A percentile compares a stretch with the other conserved stretches of the same genome.
Evolutionary conservation across 306 rosid species (phyloP).

Genomic region (Arachis stenosperma): DNA sequence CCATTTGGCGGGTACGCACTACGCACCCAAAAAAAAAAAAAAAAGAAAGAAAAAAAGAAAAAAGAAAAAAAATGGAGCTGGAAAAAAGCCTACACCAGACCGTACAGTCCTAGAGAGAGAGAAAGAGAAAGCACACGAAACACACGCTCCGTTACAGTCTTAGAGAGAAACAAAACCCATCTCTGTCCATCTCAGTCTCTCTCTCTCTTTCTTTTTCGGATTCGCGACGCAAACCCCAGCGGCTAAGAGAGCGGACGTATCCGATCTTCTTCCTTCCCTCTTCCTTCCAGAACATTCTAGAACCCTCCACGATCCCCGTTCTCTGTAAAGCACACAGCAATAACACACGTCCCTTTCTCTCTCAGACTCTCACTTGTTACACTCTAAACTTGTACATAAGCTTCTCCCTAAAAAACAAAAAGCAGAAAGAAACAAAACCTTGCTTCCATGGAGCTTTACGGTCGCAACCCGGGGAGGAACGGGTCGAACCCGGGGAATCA

Average conservation of each 20-base stretch:
- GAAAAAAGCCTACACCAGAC: conserved; percentile 44
- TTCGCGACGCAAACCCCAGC: conserved; percentile 27
- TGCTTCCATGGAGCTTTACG: conserved; percentile 67
- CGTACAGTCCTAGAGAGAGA: conserved; percentile 44
- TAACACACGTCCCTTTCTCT: background rate
- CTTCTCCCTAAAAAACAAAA: background rate
- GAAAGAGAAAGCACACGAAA: background rate
- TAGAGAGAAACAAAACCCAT: conserved; percentile 6
- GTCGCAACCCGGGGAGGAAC: conserved; percentile 58
- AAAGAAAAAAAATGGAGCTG: background rate
- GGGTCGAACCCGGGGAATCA: conserved; percentile 61
- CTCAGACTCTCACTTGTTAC: background rate
- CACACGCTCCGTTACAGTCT: conserved; percentile 42
- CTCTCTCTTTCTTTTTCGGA: conserved; percentile 28
- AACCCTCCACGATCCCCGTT: conserved; percentile 34
- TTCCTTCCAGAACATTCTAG: conserved; percentile 44
- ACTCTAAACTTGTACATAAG: conserved; percentile 38
- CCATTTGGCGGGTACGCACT: conserved; percentile 54
- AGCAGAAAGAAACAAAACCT: background rate
- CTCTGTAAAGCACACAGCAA: conserved; percentile 7
- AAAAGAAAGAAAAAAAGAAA: background rate
- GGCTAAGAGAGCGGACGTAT: conserved; percentile 40
- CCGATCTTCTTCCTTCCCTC: conserved; percentile 33
- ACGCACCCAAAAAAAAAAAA: background rate
- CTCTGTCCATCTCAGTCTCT: conserved; percentile 19